Percentiles rank a stretch among this genome's conserved stretches.
These are phyloP conservation scores for Auxenochlorella protothecoides DNA, from an alignment of 139 green algal species.

Conservation along the genomic window DNA sequence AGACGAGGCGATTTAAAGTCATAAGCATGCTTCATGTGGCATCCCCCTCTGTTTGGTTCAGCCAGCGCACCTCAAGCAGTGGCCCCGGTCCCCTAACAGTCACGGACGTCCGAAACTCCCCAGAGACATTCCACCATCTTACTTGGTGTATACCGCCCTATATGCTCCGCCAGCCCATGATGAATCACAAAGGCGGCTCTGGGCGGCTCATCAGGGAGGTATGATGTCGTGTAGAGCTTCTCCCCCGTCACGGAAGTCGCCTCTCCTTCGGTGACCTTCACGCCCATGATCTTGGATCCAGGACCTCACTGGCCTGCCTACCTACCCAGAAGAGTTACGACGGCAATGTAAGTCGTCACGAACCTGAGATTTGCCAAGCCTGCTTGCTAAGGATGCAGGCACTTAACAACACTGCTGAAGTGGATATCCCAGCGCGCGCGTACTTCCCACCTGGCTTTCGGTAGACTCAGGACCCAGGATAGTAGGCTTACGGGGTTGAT, in stretches of 20 bases:
- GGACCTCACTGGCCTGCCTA: neutral
- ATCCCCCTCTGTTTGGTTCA: neutral
- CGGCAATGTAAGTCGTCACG: too few species aligned
- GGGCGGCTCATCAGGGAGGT: slow-evolving; percentile 2
- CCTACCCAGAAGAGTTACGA: too few species aligned
- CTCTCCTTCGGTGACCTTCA: slow-evolving; percentile 4
- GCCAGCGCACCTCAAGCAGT: neutral
- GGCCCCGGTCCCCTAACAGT: too few species aligned
- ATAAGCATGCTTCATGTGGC: neutral
- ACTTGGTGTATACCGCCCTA: slow-evolving; percentile 31
- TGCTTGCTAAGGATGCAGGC: too few species aligned
- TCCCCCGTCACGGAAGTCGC: neutral
- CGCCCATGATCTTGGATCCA: slow-evolving; percentile 1
- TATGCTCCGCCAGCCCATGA: slow-evolving; percentile 49
- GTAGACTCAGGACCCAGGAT: too few species aligned
- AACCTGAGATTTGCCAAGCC: too few species aligned
- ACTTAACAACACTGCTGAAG: too few species aligned
- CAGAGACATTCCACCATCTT: neutral
- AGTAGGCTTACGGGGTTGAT: too few species aligned
- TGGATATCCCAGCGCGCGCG: too few species aligned
- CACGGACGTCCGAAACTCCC: neutral
- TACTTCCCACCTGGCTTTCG: too few species aligned
- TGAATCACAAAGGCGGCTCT: slow-evolving; percentile 34
- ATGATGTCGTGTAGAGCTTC: slow-evolving; percentile 5
- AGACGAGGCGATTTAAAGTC: neutral